Percentiles rank a stretch among this genome's conserved stretches.
Evolutionary conservation across 345 rosid species (phyloP).

Genomic region (Hibiscus tridactylites): DNA sequence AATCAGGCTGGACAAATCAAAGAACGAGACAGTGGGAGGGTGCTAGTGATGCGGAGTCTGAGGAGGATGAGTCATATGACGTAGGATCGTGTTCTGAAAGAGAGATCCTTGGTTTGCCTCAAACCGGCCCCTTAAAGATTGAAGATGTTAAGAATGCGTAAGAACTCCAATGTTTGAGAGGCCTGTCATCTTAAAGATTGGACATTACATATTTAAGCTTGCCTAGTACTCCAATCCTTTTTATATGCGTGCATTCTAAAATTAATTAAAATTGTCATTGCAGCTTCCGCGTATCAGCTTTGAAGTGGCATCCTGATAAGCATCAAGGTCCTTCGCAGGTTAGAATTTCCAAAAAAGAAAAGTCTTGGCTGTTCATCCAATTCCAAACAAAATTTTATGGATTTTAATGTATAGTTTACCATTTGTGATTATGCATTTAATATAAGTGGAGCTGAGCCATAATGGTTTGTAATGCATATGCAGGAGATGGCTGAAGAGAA

Average conservation of each 20-base stretch:
- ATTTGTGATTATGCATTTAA: neutral
- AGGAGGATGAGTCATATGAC: constrained; percentile 22
- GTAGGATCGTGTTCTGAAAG: constrained; percentile 59
- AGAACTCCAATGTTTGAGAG: constrained; percentile 10
- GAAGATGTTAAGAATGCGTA: constrained; percentile 85
- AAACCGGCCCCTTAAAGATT: constrained; percentile 48
- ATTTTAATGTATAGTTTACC: neutral
- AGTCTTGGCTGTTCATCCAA: neutral
- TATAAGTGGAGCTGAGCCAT: neutral
- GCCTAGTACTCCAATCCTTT: neutral
- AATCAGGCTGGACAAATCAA: constrained; percentile 30
- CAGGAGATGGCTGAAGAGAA: constrained; percentile 82
- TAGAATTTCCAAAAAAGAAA: neutral
- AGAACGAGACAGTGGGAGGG: constrained; percentile 36
- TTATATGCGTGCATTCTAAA: neutral
- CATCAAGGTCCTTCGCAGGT: constrained; percentile 75
- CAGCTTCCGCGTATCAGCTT: constrained; percentile 67
- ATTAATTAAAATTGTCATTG: constrained; percentile 6
- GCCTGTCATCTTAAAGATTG: neutral
- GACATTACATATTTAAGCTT: neutral
- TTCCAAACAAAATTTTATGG: neutral
- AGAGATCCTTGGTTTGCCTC: constrained; percentile 54
- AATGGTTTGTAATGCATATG: neutral
- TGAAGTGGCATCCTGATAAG: constrained; percentile 95
- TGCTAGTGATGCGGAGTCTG: constrained; percentile 32